A percentile compares a stretch with the other conserved stretches of the same genome.
phyloP scores from a whole-genome alignment of 306 rosid genomes.

The Heteromeles arbutifolia region DNA sequence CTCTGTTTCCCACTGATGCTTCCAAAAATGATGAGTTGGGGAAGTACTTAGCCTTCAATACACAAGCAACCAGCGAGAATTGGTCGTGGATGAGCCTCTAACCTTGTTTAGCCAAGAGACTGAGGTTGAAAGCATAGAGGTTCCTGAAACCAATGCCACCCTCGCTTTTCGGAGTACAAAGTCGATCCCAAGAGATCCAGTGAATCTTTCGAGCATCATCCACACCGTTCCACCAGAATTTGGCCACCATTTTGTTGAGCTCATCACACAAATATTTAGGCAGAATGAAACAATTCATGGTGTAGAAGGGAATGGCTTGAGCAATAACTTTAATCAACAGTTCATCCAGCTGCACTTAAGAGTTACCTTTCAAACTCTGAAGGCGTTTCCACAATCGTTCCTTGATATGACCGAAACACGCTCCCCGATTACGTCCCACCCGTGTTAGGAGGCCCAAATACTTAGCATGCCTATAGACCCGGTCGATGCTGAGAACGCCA shows the following conservation, averaged over 20 bases:
- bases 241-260: background rate
- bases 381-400: background rate
- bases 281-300: background rate
- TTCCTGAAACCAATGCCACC: background rate
- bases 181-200: background rate
- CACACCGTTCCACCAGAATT: background rate
- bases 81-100: background rate
- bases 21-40: too few relatives aligned
- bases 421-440: accelerated
- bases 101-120: background rate
- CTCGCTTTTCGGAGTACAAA: background rate
- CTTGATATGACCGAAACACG: background rate
- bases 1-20: too few relatives aligned
- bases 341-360: background rate
- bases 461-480: background rate
- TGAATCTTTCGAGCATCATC: background rate
- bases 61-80: accelerated
- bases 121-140: background rate
- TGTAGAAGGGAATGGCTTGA: background rate
- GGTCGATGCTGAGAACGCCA: background rate
- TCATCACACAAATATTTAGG: background rate
- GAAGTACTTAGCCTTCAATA: background rate
- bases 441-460: background rate
- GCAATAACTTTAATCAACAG: background rate
- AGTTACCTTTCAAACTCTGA: background rate